Percentiles rank a stretch among this genome's conserved stretches.
phyloP scores from a whole-genome alignment of 176 grass and related monocot species.

The Puya raimondii region DNA sequence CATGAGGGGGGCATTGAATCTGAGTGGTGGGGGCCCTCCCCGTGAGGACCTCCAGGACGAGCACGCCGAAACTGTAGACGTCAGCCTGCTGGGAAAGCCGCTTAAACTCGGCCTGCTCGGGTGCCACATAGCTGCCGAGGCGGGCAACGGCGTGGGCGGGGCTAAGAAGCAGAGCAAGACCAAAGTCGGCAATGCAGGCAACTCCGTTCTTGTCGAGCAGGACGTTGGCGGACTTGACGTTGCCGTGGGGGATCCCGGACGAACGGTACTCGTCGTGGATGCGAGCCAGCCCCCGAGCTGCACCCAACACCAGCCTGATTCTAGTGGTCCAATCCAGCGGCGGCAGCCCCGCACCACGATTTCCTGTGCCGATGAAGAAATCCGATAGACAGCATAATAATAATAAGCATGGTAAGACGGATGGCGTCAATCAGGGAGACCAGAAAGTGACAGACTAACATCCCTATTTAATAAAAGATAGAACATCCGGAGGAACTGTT shows the following conservation, averaged over 20 bases:
- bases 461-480: background rate
- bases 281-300: slow-evolving; percentile 46
- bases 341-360: slow-evolving; percentile 30
- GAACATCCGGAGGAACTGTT: too few species aligned
- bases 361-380: slow-evolving; percentile 25
- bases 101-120: slow-evolving; percentile 41
- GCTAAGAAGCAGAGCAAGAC: slow-evolving; percentile 51
- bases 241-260: slow-evolving; percentile 51
- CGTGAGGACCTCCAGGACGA: slow-evolving; percentile 62
- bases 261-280: slow-evolving; percentile 50
- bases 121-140: slow-evolving; percentile 53
- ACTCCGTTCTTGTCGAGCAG: slow-evolving; percentile 43
- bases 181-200: slow-evolving; percentile 56
- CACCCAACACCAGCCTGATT: slow-evolving; percentile 40
- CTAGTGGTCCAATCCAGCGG: slow-evolving; percentile 64
- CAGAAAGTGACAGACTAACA: background rate
- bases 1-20: slow-evolving; percentile 18
- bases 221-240: slow-evolving; percentile 70
- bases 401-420: background rate
- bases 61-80: slow-evolving; percentile 70
- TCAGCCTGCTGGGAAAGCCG: slow-evolving; percentile 69
- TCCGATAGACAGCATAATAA: background rate
- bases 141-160: slow-evolving; percentile 39
- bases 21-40: slow-evolving; percentile 34
- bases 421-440: background rate